These are phyloP conservation scores for Tilletia horrida DNA, from an alignment of 1,284 basidiomycete genomes.

Conservation along the genomic window DNA sequence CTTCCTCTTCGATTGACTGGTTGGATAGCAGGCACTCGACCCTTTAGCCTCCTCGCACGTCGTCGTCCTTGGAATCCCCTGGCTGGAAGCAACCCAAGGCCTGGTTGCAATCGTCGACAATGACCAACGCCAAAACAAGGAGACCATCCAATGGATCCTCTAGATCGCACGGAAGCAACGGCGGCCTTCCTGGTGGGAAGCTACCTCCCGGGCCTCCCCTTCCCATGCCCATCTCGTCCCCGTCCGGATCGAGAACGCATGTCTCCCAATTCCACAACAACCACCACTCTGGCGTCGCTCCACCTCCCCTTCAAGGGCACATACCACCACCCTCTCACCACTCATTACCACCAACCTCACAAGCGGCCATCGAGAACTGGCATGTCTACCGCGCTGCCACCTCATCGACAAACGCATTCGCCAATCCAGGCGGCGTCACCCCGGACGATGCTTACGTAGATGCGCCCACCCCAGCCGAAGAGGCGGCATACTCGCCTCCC, in stretches of 20 bases:
- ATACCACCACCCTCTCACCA: neutral
- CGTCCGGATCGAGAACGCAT: neutral
- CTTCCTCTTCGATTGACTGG: too few relatives aligned
- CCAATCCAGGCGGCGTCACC: conserved; percentile 5
- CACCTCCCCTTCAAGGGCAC: neutral
- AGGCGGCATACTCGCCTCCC: neutral
- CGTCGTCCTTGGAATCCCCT: neutral
- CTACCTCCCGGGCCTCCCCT: neutral
- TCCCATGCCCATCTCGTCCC: neutral
- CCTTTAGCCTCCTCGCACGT: neutral
- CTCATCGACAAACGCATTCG: neutral
- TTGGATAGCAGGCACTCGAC: too few relatives aligned
- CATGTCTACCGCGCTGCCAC: conserved; percentile 13
- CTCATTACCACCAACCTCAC: neutral
- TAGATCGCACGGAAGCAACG: neutral
- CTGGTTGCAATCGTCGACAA: neutral
- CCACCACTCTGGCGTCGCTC: neutral
- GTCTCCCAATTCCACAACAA: neutral
- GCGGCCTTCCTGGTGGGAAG: neutral
- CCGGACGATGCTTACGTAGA: conserved; percentile 5
- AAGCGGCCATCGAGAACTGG: conserved; percentile 15
- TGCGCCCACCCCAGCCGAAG: conserved; percentile 12
- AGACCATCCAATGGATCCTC: conserved; percentile 1
- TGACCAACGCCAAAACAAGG: neutral
- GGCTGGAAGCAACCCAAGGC: too few relatives aligned